Evolutionary conservation across 108 stramenopile genomes (phyloP).

Genomic region (Fragilariopsis cylindrus): DNA sequence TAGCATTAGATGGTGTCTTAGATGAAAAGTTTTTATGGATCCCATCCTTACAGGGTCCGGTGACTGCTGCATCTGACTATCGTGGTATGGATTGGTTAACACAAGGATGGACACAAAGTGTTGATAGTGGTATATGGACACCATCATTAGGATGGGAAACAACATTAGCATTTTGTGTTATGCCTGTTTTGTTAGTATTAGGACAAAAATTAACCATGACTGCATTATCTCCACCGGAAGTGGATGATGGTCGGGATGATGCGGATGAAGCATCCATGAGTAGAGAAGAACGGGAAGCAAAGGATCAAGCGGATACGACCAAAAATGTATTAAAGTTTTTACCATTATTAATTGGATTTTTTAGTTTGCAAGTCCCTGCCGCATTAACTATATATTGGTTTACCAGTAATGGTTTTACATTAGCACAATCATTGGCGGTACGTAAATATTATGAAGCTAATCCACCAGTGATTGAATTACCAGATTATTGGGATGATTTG

Average conservation of each 20-base stretch:
- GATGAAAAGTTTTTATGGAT: constrained; percentile 95
- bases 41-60: constrained; percentile 92
- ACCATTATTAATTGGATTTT: constrained; percentile 93
- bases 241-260: constrained; percentile 53
- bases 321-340: constrained; percentile 86
- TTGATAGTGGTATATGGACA: constrained; percentile 53
- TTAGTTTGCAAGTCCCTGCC: constrained; percentile 94
- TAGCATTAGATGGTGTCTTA: constrained; percentile 83
- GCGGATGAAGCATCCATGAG: neutral
- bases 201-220: constrained; percentile 87
- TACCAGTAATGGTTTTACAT: constrained; percentile 87
- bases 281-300: constrained; percentile 61
- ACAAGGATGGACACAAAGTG: constrained; percentile 49
- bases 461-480: constrained; percentile 82
- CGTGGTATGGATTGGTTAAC: constrained; percentile 86
- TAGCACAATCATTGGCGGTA: constrained; percentile 72
- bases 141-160: constrained; percentile 92
- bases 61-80: constrained; percentile 69
- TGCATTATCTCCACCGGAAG: constrained; percentile 75
- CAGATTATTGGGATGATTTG: constrained; percentile 85
- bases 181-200: constrained; percentile 89
- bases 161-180: constrained; percentile 85
- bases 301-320: constrained; percentile 44
- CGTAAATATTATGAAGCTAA: constrained; percentile 80
- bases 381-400: constrained; percentile 97